These are phyloP conservation scores for Theileria equi DNA, from an alignment of 169 alveolate genomes.

Conservation along the genomic window DNA sequence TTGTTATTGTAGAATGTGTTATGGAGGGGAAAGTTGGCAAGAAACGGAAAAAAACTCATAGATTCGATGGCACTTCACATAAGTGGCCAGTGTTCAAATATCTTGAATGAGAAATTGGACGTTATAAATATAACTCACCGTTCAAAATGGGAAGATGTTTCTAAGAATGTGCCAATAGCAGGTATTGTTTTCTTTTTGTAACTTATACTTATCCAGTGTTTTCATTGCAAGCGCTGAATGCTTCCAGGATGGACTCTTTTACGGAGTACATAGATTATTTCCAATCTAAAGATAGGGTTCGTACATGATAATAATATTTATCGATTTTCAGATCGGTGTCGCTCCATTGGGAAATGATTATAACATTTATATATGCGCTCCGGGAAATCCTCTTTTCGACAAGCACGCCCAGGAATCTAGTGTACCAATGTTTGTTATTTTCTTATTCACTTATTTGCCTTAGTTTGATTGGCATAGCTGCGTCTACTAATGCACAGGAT, in stretches of 20 bases:
- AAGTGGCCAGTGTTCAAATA: slow-evolving; percentile 12
- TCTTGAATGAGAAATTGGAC: slow-evolving; percentile 13
- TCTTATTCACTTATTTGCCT: neutral
- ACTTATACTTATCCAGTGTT: slow-evolving; percentile 42
- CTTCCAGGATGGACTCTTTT: slow-evolving; percentile 19
- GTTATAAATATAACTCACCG: slow-evolving; percentile 59
- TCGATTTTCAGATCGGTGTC: slow-evolving; percentile 45
- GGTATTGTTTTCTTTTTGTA: no score
- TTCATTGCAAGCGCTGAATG: slow-evolving; percentile 18
- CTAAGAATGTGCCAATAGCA: slow-evolving; percentile 45
- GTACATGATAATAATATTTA: slow-evolving; percentile 3
- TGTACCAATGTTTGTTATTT: no score
- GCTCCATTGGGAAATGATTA: slow-evolving; percentile 41
- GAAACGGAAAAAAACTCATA: slow-evolving; percentile 53
- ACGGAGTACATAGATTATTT: slow-evolving; percentile 53
- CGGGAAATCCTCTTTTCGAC: slow-evolving; percentile 44
- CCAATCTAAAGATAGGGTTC: slow-evolving; percentile 50
- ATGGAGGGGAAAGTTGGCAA: slow-evolving; percentile 53
- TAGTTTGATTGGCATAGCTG: slow-evolving; percentile 49
- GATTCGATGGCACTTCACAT: slow-evolving; percentile 30
- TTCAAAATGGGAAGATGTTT: slow-evolving; percentile 59
- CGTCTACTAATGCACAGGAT: neutral
- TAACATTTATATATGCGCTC: slow-evolving; percentile 59
- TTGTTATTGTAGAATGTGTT: neutral
- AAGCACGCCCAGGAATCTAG: slow-evolving; percentile 10